Conservation (phyloP, 1,284 basidiomycete genomes). For the Caloboletus firmus region DNA sequence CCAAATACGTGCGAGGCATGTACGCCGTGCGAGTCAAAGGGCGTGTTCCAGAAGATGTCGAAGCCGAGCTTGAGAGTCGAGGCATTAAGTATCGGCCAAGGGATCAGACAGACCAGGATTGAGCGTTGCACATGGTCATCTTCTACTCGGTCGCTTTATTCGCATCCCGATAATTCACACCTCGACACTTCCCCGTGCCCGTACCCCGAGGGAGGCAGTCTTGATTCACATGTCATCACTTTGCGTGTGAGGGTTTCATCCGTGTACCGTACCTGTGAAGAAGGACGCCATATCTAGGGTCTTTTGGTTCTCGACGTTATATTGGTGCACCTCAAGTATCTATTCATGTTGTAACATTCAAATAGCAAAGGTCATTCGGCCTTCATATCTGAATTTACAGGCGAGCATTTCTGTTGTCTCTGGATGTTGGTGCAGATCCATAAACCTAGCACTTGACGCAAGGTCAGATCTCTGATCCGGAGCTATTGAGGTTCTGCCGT, state of each 20-base stretch:
- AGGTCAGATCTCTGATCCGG: slow-evolving; percentile 1
- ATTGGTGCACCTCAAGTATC: slow-evolving; percentile 8
- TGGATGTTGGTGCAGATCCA: neutral
- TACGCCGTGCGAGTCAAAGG: slow-evolving; percentile 89
- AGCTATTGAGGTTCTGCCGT: slow-evolving; percentile 14
- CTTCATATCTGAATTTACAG: neutral
- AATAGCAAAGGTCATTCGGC: neutral
- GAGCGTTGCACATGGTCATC: slow-evolving; percentile 13
- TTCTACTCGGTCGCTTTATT: neutral
- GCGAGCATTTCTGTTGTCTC: neutral
- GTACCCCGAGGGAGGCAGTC: neutral
- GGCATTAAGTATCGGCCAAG: slow-evolving; percentile 80
- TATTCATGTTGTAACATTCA: neutral
- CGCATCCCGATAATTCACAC: neutral
- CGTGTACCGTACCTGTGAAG: slow-evolving; percentile 8
- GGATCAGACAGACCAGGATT: slow-evolving; percentile 75
- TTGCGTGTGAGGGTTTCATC: slow-evolving; percentile 7
- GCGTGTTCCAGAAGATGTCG: slow-evolving; percentile 82
- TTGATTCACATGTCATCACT: slow-evolving; percentile 22
- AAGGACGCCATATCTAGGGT: slow-evolving; percentile 2
- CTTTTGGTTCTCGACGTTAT: neutral
- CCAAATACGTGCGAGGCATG: slow-evolving; percentile 83
- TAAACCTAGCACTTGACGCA: neutral
- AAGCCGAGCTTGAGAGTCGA: slow-evolving; percentile 70
- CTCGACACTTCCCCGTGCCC: neutral